phyloP scores from a whole-genome alignment of 2,329 filamentous ascomycete species.

The Talaromyces islandicus region DNA sequence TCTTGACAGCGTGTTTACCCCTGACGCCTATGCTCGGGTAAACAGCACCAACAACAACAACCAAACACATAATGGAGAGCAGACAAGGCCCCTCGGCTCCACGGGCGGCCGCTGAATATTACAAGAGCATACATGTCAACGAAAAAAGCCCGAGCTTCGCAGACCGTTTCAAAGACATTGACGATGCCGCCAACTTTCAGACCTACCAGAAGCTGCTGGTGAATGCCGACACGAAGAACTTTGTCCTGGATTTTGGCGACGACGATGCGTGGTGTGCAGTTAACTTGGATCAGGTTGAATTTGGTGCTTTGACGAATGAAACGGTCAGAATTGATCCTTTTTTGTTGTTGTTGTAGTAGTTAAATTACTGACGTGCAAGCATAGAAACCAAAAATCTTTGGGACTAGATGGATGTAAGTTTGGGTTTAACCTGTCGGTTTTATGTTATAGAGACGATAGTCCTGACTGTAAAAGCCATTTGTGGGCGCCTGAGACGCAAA shows the following conservation, averaged over 20 bases:
- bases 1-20: not conserved
- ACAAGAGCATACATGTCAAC: conserved; percentile 14
- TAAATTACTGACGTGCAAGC: not conserved
- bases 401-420: conserved; percentile 65
- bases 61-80: not conserved
- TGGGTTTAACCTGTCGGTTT: not conserved
- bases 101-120: conserved; percentile 23
- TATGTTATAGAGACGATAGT: conserved; percentile 4
- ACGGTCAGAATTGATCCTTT: conserved; percentile 20
- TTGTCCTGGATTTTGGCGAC: conserved; percentile 39
- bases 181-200: conserved; percentile 27
- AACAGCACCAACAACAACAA: not conserved
- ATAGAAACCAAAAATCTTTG: conserved; percentile 43
- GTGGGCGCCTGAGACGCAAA: conserved; percentile 61
- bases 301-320: conserved; percentile 26
- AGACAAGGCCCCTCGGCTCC: not conserved
- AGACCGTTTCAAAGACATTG: conserved; percentile 31
- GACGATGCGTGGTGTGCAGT: conserved; percentile 36
- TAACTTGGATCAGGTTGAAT: conserved; percentile 29
- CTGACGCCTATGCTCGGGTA: not conserved
- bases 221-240: conserved; percentile 30
- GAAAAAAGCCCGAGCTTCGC: not conserved
- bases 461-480: conserved; percentile 50
- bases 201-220: conserved; percentile 23
- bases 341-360: not conserved